Percentiles rank a stretch among this genome's conserved stretches.
Evolutionary conservation across 2,329 filamentous ascomycete genomes (phyloP).

Genomic region (Xylaria sp.): DNA sequence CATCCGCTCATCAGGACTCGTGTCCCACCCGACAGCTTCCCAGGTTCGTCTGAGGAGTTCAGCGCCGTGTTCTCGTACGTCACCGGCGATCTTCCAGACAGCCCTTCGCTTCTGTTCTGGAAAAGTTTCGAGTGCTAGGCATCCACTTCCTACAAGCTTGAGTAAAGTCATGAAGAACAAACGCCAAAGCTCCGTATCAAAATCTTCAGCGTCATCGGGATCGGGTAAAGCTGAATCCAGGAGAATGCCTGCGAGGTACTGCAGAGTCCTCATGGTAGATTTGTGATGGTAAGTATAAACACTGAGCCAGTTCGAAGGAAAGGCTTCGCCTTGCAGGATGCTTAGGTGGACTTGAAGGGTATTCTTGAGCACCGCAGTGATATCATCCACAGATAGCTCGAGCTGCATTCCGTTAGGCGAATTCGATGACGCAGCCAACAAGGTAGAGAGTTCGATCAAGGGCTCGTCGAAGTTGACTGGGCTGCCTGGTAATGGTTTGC

Average conservation of each 20-base stretch:
- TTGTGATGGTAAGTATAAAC: conserved; percentile 93
- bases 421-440: conserved; percentile 84
- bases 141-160: conserved; percentile 88
- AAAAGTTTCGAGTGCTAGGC: conserved; percentile 91
- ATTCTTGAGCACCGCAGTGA: conserved; percentile 79
- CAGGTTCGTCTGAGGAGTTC: conserved; percentile 86
- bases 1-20: conserved; percentile 78
- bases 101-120: conserved; percentile 95
- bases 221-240: conserved; percentile 87
- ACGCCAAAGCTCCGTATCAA: conserved; percentile 95
- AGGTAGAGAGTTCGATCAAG: conserved; percentile 86
- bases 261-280: conserved; percentile 85
- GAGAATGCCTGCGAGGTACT: conserved; percentile 82
- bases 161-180: conserved; percentile 90
- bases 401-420: conserved; percentile 79
- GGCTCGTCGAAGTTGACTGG: conserved; percentile 79
- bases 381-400: conserved; percentile 78
- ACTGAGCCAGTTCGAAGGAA: conserved; percentile 90
- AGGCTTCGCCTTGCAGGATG: conserved; percentile 88
- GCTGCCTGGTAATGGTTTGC: conserved; percentile 71
- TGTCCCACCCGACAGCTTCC: conserved; percentile 98
- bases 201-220: conserved; percentile 89
- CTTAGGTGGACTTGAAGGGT: conserved; percentile 87
- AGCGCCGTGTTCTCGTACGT: conserved; percentile 91
- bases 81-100: conserved; percentile 98